phyloP scores from a whole-genome alignment of 306 rosid species.

The Cajanus cajan region DNA sequence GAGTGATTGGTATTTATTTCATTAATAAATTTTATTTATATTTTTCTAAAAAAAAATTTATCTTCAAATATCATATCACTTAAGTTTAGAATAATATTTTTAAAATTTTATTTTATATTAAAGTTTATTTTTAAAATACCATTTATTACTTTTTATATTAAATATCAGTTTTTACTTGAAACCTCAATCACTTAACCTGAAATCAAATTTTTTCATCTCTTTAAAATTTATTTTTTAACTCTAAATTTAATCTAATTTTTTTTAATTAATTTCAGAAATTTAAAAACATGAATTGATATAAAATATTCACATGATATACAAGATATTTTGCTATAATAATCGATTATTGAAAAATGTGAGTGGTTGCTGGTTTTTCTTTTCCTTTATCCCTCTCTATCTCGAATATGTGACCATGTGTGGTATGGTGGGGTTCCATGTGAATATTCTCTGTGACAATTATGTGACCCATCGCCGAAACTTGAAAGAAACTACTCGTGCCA shows the following conservation, averaged over 20 bases:
- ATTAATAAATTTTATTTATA: too few species aligned
- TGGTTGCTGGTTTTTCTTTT: slow-evolving; percentile 11
- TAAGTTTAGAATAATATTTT: too few species aligned
- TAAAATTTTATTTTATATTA: background rate
- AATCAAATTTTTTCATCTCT: background rate
- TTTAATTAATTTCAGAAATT: background rate
- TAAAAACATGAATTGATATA: background rate
- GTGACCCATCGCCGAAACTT: background rate
- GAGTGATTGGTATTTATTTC: too few species aligned
- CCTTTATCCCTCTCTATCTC: slow-evolving; percentile 27
- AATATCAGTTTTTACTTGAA: background rate
- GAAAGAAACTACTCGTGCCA: background rate
- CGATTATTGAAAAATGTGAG: slow-evolving; percentile 2
- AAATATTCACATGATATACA: background rate
- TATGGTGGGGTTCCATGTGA: slow-evolving; percentile 41
- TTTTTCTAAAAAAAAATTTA: too few species aligned
- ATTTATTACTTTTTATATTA: background rate
- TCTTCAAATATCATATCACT: too few species aligned
- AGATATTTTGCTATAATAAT: background rate
- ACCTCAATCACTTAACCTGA: background rate
- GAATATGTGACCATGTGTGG: background rate
- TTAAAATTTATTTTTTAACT: background rate
- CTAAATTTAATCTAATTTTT: background rate
- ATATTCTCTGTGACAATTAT: slow-evolving; percentile 25
- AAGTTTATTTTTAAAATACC: background rate